Percentiles rank a stretch among this genome's conserved stretches.
Conservation (phyloP, 2,329 filamentous ascomycete genomes). For the Neobulgaria alba region DNA sequence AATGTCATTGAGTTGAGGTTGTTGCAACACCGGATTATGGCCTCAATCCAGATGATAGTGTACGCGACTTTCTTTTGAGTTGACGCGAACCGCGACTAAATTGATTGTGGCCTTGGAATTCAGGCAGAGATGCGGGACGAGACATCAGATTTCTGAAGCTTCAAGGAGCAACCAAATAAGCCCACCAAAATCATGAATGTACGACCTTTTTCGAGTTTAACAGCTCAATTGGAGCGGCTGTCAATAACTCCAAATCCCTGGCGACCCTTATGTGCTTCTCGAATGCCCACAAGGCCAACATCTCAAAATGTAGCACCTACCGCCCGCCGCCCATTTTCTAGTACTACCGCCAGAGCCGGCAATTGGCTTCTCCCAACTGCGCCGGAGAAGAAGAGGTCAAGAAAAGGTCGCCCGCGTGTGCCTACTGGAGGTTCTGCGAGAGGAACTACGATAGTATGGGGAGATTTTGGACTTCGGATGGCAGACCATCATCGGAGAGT, state of each 20-base stretch:
- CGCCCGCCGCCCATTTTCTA: slow-evolving; percentile 59
- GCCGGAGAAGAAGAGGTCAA: slow-evolving; percentile 77
- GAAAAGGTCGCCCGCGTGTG: slow-evolving; percentile 79
- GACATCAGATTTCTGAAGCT: background rate
- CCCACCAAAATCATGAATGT: slow-evolving; percentile 22
- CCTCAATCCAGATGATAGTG: no score
- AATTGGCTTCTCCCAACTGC: slow-evolving; percentile 79
- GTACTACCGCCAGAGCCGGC: slow-evolving; percentile 48
- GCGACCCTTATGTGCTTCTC: slow-evolving; percentile 22
- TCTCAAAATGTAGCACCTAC: slow-evolving; percentile 33
- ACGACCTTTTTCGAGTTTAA: slow-evolving; percentile 21
- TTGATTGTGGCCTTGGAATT: slow-evolving; percentile 6
- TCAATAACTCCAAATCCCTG: slow-evolving; percentile 27
- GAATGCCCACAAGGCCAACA: slow-evolving; percentile 15
- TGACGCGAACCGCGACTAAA: slow-evolving; percentile 12
- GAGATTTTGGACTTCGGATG: slow-evolving; percentile 92
- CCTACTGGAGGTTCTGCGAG: slow-evolving; percentile 84
- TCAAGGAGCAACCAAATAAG: no score
- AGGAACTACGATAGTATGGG: slow-evolving; percentile 93
- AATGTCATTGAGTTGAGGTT: no score
- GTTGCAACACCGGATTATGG: no score
- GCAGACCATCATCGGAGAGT: slow-evolving; percentile 87
- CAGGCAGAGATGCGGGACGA: slow-evolving; percentile 1
- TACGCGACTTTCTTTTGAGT: background rate
- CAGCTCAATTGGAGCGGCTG: slow-evolving; percentile 24